Conservation (phyloP, 2,329 filamentous ascomycete species). For the Xylariaceae sp. region DNA sequence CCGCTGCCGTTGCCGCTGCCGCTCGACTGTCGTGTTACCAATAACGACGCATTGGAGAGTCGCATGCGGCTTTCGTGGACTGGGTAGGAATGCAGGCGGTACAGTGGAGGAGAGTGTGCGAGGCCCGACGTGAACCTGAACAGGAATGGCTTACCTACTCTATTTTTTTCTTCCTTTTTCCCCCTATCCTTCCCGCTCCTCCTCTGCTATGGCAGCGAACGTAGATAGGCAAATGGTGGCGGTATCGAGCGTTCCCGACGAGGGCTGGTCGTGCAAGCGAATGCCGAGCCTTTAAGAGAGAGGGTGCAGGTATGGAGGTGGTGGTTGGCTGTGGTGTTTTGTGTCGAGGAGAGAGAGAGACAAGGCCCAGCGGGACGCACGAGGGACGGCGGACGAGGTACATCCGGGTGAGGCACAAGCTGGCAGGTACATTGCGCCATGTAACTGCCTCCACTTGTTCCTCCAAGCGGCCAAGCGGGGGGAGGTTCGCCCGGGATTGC, state of each 20-base stretch:
- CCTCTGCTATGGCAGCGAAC: conserved; percentile 7
- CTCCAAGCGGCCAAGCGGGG: too few species aligned
- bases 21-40: conserved; percentile 18
- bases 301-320: not conserved
- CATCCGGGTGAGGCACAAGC: too few species aligned
- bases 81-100: conserved; percentile 14
- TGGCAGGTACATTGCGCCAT: not conserved
- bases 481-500: not conserved
- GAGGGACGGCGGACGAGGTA: too few species aligned
- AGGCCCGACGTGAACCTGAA: conserved; percentile 14
- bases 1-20: not conserved
- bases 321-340: not conserved
- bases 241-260: conserved; percentile 13
- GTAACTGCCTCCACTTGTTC: not conserved
- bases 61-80: conserved; percentile 13
- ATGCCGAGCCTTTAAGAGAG: not conserved
- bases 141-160: not conserved
- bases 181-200: not conserved
- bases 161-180: not conserved
- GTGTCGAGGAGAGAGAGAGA: not conserved
- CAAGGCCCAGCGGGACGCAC: not conserved
- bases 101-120: not conserved
- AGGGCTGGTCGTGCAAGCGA: conserved; percentile 5
- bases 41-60: conserved; percentile 5
- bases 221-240: not conserved